Conservation (phyloP, 169 alveolate species). For the Ichthyophthirius multifiliis region DNA sequence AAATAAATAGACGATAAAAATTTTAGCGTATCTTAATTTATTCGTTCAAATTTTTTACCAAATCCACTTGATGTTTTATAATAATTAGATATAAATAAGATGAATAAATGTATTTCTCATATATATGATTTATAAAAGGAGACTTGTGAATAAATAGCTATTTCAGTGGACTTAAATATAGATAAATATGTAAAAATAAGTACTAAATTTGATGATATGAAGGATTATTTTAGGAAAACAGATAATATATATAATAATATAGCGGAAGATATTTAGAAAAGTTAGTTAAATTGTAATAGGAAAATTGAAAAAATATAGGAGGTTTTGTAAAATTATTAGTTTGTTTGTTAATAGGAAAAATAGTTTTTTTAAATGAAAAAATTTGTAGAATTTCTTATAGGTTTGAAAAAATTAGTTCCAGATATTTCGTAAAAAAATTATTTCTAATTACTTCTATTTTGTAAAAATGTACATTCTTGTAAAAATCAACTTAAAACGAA, state of each 20-base stretch:
- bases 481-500: background rate
- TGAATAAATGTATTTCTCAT: background rate
- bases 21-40: background rate
- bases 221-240: background rate
- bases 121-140: background rate
- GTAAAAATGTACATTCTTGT: background rate
- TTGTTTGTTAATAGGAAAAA: background rate
- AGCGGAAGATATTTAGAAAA: background rate
- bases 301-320: background rate
- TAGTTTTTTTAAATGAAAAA: background rate
- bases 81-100: background rate
- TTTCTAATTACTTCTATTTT: background rate
- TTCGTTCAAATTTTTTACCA: background rate
- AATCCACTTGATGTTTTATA: background rate
- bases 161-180: background rate
- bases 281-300: background rate
- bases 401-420: background rate
- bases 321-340: background rate
- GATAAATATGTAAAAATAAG: background rate
- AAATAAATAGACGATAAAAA: background rate
- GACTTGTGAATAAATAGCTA: background rate
- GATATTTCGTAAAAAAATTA: background rate
- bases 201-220: constrained; percentile 8
- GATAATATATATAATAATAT: background rate
- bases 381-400: background rate